Evolutionary conservation across 805 yeast species (phyloP).

Genomic region (Wickerhamomyces alni): DNA sequence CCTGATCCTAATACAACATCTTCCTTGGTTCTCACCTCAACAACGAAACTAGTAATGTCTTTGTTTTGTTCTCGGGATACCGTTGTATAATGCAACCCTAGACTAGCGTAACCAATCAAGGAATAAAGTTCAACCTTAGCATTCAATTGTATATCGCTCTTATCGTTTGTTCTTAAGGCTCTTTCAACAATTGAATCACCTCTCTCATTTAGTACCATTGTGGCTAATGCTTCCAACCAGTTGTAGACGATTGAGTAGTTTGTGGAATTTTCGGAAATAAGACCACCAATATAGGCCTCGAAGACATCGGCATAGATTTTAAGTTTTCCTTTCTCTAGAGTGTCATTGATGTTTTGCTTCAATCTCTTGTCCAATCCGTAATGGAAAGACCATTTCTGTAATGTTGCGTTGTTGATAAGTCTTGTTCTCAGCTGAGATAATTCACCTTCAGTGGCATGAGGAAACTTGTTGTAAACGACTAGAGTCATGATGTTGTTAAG

Average conservation of each 20-base stretch:
- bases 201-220: slow-evolving; percentile 32
- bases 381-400: slow-evolving; percentile 61
- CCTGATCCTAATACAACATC: slow-evolving; percentile 68
- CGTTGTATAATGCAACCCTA: slow-evolving; percentile 48
- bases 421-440: slow-evolving; percentile 64
- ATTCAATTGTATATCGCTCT: slow-evolving; percentile 41
- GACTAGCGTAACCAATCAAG: slow-evolving; percentile 67
- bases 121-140: slow-evolving; percentile 80
- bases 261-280: slow-evolving; percentile 49
- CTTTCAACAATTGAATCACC: slow-evolving; percentile 5
- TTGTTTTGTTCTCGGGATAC: slow-evolving; percentile 33
- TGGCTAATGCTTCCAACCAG: slow-evolving; percentile 52
- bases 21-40: slow-evolving; percentile 59
- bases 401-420: slow-evolving; percentile 65
- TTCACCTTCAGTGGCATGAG: slow-evolving; percentile 74
- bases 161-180: slow-evolving; percentile 1
- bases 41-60: slow-evolving; percentile 40
- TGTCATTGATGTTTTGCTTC: slow-evolving; percentile 42
- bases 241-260: slow-evolving; percentile 42
- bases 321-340: slow-evolving; percentile 45
- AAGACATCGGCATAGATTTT: slow-evolving; percentile 85
- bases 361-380: slow-evolving; percentile 63
- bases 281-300: slow-evolving; percentile 91
- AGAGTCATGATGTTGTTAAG: slow-evolving; percentile 67
- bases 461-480: slow-evolving; percentile 59